These are phyloP conservation scores for Trichosphaerium sp. DNA, from an alignment of 78 protist genomes.

Conservation along the genomic window DNA sequence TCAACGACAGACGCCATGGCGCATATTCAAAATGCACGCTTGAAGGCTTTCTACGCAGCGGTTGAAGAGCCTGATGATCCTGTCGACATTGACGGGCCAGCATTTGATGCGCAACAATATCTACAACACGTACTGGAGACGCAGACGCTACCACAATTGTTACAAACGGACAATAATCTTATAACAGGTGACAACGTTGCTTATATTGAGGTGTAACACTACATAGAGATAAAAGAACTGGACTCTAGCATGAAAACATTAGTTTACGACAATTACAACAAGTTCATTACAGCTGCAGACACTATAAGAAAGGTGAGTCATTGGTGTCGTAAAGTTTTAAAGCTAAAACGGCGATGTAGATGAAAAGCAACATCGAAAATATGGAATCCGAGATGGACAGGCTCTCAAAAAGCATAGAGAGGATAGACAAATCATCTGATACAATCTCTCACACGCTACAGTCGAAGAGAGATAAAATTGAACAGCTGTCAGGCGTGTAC, in stretches of 20 bases:
- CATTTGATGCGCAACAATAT: conserved; percentile 11
- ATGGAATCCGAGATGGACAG: conserved; percentile 68
- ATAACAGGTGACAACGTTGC: too few species aligned
- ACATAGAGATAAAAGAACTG: conserved; percentile 42
- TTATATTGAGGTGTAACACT: neutral
- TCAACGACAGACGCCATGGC: too few species aligned
- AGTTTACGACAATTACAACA: conserved; percentile 90
- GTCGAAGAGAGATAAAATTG: conserved; percentile 34
- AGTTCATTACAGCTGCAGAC: conserved; percentile 88
- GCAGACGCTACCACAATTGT: conserved; percentile 17
- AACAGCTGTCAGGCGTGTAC: conserved; percentile 51
- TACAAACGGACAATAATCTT: conserved; percentile 30
- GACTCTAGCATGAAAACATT: conserved; percentile 81
- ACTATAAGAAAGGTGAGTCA: conserved; percentile 51
- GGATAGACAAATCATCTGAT: conserved; percentile 29
- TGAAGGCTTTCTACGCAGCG: too few species aligned
- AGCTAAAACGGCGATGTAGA: neutral
- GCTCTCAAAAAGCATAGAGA: conserved; percentile 45
- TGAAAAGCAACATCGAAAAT: conserved; percentile 74
- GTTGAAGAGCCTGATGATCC: too few species aligned
- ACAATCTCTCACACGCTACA: conserved; percentile 56
- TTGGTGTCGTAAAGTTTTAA: neutral
- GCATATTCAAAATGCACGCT: too few species aligned
- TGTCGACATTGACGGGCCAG: conserved; percentile 28
- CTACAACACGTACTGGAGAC: conserved; percentile 11